Evolutionary conservation across 208 protist genomes (phyloP).

Genomic region (Naegleria fowleri): DNA sequence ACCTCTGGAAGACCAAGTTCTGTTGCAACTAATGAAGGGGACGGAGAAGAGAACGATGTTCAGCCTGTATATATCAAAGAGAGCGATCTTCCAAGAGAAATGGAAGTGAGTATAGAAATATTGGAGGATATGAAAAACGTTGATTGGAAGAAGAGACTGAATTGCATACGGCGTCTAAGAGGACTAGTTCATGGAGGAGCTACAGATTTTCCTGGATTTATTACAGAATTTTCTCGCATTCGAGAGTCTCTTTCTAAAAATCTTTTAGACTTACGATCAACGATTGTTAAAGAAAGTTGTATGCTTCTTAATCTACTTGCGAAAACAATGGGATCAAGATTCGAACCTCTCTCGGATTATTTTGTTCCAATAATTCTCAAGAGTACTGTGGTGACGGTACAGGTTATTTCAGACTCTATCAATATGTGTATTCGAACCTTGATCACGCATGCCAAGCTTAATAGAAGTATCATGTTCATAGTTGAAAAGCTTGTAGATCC

Average conservation of each 20-base stretch:
- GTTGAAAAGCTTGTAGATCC: not conserved
- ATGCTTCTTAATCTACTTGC: not conserved
- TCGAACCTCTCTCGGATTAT: not conserved
- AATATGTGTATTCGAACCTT: conserved; percentile 8
- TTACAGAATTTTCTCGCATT: not conserved
- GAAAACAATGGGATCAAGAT: not conserved
- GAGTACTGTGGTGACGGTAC: not conserved
- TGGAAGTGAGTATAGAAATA: not conserved
- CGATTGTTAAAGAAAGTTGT: not conserved
- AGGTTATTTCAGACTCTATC: not conserved
- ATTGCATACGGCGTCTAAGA: not conserved
- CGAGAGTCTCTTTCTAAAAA: not conserved
- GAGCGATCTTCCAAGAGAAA: not conserved
- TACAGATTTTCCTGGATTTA: not conserved
- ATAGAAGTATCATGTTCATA: not conserved
- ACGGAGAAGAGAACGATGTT: not conserved
- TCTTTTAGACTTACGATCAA: not conserved
- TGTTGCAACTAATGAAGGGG: not conserved
- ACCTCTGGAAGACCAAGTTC: not conserved
- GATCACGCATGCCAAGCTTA: not conserved
- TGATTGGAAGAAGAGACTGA: conserved; percentile 19
- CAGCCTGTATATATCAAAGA: conserved; percentile 1
- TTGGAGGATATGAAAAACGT: not conserved
- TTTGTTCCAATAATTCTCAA: not conserved
- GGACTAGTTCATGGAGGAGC: conserved; percentile 9